Conservation (phyloP, 2,329 filamentous ascomycete species). For the Raffaelea deltoideospora region DNA sequence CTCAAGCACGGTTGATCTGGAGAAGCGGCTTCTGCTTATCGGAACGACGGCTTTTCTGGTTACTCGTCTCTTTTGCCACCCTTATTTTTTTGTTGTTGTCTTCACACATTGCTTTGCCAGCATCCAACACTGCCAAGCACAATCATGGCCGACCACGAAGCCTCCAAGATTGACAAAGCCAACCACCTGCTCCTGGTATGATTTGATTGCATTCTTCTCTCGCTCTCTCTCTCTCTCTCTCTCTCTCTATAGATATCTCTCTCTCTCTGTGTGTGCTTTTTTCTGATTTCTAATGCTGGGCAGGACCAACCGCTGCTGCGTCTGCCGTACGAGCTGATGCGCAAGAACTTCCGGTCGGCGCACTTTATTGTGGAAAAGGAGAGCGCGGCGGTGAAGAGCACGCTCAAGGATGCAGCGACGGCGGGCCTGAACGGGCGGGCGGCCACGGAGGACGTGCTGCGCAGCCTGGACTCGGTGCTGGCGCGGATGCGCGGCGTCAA, state of each 20-base stretch:
- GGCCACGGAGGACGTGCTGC: conserved; percentile 56
- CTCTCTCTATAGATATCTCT: too few species aligned
- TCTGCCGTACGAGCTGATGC: conserved; percentile 79
- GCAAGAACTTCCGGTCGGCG: conserved; percentile 83
- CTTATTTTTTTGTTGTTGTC: too few species aligned
- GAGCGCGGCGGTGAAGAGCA: conserved; percentile 43
- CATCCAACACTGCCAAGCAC: too few species aligned
- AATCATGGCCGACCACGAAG: conserved; percentile 44
- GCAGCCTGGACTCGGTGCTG: conserved; percentile 73
- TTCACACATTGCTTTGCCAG: too few species aligned
- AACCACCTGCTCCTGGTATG: conserved; percentile 60
- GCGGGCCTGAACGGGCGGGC: conserved; percentile 48
- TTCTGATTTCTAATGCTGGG: neutral
- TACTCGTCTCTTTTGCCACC: too few species aligned
- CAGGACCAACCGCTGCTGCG: conserved; percentile 91
- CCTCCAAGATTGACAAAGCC: conserved; percentile 56
- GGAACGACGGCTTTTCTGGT: too few species aligned
- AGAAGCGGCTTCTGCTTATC: too few species aligned
- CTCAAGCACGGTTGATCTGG: too few species aligned
- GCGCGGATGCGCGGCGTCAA: conserved; percentile 73
- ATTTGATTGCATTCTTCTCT: neutral
- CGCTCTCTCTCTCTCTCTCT: too few species aligned
- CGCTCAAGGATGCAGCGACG: conserved; percentile 49
- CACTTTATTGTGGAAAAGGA: conserved; percentile 65
- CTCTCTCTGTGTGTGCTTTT: too few species aligned